Evolutionary conservation across 2,329 filamentous ascomycete species (phyloP).

Genomic region (Leptographium wingfieldii): DNA sequence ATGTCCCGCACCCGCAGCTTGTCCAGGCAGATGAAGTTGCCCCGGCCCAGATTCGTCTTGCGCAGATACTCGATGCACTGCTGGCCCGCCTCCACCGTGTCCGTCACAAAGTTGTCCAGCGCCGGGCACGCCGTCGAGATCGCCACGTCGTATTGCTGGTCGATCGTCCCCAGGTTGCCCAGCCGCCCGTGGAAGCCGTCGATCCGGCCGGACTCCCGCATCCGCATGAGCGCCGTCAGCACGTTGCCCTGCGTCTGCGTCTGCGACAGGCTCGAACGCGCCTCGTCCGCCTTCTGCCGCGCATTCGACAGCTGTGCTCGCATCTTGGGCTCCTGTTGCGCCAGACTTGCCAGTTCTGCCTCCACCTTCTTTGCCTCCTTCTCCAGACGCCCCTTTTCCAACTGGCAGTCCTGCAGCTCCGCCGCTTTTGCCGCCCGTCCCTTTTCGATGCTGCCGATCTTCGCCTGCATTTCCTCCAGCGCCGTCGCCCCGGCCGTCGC

Average conservation of each 20-base stretch:
- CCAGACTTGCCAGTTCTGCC: conserved; percentile 58
- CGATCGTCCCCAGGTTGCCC: conserved; percentile 87
- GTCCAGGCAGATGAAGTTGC: conserved; percentile 93
- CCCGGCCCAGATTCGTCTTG: conserved; percentile 92
- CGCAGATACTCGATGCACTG: conserved; percentile 96
- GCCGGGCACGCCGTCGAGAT: conserved; percentile 91
- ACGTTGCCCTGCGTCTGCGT: conserved; percentile 92
- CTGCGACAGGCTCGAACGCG: conserved; percentile 74
- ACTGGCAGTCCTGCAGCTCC: conserved; percentile 65
- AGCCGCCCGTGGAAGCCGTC: conserved; percentile 94
- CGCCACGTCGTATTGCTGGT: conserved; percentile 90
- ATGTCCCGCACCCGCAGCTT: conserved; percentile 71
- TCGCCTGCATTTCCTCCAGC: conserved; percentile 69
- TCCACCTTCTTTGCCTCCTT: conserved; percentile 63
- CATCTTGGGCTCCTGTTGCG: conserved; percentile 67
- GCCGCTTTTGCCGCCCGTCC: conserved; percentile 55
- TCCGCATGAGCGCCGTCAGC: conserved; percentile 77
- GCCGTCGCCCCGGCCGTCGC: conserved; percentile 78
- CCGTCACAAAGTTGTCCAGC: conserved; percentile 92
- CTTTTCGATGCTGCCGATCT: conserved; percentile 62
- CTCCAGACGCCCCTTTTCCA: conserved; percentile 58
- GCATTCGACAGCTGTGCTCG: conserved; percentile 77
- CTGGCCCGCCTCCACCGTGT: conserved; percentile 89
- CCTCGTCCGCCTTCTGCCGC: conserved; percentile 91
- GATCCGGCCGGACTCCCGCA: conserved; percentile 92